Evolutionary conservation across 2,329 filamentous ascomycete species (phyloP).

Genomic region (Ilyonectria destructans): DNA sequence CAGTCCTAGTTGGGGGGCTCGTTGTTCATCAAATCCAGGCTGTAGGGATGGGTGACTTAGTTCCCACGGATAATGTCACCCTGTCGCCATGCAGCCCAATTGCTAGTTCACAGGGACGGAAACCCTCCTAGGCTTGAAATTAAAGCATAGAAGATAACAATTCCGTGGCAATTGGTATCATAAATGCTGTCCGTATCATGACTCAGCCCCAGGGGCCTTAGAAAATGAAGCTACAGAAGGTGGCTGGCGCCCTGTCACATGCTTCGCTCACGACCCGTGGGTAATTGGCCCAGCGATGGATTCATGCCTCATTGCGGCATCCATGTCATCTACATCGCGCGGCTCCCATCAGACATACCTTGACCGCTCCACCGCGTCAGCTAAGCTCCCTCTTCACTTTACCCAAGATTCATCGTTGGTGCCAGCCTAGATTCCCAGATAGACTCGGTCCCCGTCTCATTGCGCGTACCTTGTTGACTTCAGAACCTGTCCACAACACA

Average conservation of each 20-base stretch:
- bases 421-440: background rate
- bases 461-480: background rate
- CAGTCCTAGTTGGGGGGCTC: background rate
- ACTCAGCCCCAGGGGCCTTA: background rate
- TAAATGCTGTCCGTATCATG: too few species aligned
- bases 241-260: constrained; percentile 27
- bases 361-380: background rate
- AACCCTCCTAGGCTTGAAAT: background rate
- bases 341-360: background rate
- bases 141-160: background rate
- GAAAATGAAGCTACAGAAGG: background rate
- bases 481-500: background rate
- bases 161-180: background rate
- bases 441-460: background rate
- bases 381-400: background rate
- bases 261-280: constrained; percentile 6
- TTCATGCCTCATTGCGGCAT: background rate
- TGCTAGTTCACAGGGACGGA: background rate
- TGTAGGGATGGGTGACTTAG: background rate
- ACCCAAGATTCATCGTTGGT: background rate
- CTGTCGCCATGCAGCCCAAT: background rate
- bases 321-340: constrained; percentile 4
- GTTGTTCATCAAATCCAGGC: background rate
- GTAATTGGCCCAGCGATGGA: background rate
- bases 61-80: background rate